phyloP scores from a whole-genome alignment of 192 early-diverging fungal species.

The Coemansia sp. region DNA sequence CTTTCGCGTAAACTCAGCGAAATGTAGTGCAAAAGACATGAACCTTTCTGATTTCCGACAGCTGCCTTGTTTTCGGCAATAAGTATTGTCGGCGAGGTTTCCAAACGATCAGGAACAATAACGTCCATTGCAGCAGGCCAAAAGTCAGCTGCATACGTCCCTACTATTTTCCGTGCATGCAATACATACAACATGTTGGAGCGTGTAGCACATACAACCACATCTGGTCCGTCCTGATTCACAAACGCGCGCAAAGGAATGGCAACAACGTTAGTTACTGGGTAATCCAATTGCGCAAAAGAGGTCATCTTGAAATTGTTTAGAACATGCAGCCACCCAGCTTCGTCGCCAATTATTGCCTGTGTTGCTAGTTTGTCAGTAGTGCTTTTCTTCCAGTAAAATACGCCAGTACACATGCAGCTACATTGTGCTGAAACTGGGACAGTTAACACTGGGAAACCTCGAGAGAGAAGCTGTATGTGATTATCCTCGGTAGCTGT shows the following conservation, averaged over 20 bases:
- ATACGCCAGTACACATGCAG: conserved; percentile 27
- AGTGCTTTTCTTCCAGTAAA: not conserved
- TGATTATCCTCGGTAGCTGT: conserved; percentile 17
- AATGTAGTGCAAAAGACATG: conserved; percentile 10
- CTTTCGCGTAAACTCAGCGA: not conserved
- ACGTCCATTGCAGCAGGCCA: conserved; percentile 35
- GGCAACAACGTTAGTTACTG: conserved; percentile 19
- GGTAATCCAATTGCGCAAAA: conserved; percentile 31
- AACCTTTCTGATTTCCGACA: not conserved
- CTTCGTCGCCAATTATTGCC: conserved; percentile 29
- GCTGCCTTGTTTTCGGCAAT: conserved; percentile 21
- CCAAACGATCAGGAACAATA: conserved; percentile 1
- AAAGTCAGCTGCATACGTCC: conserved; percentile 20
- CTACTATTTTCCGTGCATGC: conserved; percentile 16
- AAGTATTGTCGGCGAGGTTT: conserved; percentile 14
- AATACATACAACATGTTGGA: conserved; percentile 39
- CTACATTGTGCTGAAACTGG: conserved; percentile 18
- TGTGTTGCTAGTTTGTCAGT: not conserved
- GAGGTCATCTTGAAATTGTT: conserved; percentile 32
- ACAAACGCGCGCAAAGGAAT: conserved; percentile 21
- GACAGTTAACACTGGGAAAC: conserved; percentile 18
- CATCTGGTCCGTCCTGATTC: conserved; percentile 16
- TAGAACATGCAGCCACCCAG: conserved; percentile 25
- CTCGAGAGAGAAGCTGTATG: conserved; percentile 33
- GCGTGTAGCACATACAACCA: conserved; percentile 37